Conservation (phyloP, 208 protist species). For the Acanthamoeba sp. region DNA sequence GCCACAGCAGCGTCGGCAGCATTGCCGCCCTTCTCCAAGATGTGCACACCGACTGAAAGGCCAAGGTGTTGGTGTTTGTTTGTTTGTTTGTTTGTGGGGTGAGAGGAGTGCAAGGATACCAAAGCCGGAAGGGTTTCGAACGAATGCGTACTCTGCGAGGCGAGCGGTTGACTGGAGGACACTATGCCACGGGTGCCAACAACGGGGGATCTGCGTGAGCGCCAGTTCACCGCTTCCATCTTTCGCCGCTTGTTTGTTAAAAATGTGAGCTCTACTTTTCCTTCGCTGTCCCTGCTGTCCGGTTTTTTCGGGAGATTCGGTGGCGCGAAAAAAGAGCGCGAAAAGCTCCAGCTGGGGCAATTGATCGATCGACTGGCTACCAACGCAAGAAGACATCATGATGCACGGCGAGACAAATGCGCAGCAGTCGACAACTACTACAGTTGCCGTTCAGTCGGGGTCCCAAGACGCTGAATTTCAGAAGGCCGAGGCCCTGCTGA, state of each 20-base stretch:
- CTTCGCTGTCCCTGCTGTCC: not conserved
- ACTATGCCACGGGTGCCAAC: slow-evolving; percentile 54
- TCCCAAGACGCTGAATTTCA: not conserved
- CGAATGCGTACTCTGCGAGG: not conserved
- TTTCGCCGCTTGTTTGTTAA: too few relatives aligned
- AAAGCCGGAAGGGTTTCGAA: too few relatives aligned
- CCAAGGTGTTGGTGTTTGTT: too few relatives aligned
- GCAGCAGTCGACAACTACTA: not conserved
- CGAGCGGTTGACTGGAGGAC: slow-evolving; percentile 47
- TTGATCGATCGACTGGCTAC: too few relatives aligned
- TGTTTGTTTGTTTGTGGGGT: not conserved
- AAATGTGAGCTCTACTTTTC: too few relatives aligned
- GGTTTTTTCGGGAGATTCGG: not conserved
- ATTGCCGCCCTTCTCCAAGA: slow-evolving; percentile 82
- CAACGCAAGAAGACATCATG: not conserved
- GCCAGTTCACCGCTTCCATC: slow-evolving; percentile 50
- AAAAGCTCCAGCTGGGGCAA: not conserved
- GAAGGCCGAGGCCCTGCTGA: not conserved
- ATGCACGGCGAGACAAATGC: not conserved
- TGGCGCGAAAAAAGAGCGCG: not conserved
- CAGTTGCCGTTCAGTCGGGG: not conserved
- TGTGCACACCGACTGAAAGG: slow-evolving; percentile 79
- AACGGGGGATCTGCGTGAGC: slow-evolving; percentile 30
- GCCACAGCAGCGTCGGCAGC: slow-evolving; percentile 89
- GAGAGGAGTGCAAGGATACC: too few relatives aligned